Percentiles rank a stretch among this genome's conserved stretches.
Evolutionary conservation across 1,139 yeast genomes (phyloP).

Genomic region (Martiniozyma asiatica): DNA sequence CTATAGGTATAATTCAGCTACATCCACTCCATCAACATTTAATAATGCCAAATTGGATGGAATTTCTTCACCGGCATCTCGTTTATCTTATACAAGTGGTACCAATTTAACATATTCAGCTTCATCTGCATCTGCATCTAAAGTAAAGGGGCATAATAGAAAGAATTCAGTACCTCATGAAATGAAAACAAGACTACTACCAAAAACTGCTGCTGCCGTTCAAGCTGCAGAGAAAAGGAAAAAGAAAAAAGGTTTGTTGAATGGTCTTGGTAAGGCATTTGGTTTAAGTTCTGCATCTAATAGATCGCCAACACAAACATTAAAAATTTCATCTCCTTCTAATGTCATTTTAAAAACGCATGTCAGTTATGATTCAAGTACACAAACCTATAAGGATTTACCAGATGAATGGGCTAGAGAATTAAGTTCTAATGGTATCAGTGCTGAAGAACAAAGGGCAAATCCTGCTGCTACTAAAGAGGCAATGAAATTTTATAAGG

Average conservation of each 20-base stretch:
- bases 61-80: too few relatives aligned
- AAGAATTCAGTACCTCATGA: conserved; percentile 7
- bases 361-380: conserved; percentile 74
- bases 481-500: conserved; percentile 82
- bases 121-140: neutral
- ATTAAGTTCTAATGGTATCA: conserved; percentile 75
- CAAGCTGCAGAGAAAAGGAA: conserved; percentile 7
- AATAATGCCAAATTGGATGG: too few relatives aligned
- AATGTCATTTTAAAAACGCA: conserved; percentile 87
- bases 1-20: conserved; percentile 9
- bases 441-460: conserved; percentile 72
- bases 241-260: conserved; percentile 31
- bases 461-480: conserved; percentile 66
- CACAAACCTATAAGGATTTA: conserved; percentile 81
- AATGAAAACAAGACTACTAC: conserved; percentile 9
- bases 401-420: conserved; percentile 89
- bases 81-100: neutral
- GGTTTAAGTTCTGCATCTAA: conserved; percentile 30
- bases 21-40: conserved; percentile 2
- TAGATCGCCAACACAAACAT: conserved; percentile 24
- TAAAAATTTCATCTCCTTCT: conserved; percentile 79
- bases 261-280: conserved; percentile 32
- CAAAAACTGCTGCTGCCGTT: conserved; percentile 8
- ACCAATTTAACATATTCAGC: neutral
- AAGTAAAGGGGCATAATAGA: conserved; percentile 4